These are phyloP conservation scores for Alliaria petiolata DNA, from an alignment of 345 rosid genomes.

Conservation along the genomic window DNA sequence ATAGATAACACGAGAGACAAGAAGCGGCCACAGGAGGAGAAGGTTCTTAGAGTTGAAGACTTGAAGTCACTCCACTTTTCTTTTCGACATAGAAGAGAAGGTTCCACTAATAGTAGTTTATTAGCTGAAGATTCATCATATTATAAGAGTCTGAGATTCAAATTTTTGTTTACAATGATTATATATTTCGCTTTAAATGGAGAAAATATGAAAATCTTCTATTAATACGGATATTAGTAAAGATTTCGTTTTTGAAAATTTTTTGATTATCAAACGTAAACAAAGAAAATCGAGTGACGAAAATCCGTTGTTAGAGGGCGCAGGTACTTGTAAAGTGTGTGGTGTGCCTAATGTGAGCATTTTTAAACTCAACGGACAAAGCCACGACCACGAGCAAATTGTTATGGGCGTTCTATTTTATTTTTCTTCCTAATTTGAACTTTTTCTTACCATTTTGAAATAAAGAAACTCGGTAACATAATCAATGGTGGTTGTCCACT, in stretches of 20 bases:
- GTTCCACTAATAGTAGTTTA: not conserved
- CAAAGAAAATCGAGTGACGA: not conserved
- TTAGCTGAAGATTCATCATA: not conserved
- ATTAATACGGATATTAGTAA: not conserved
- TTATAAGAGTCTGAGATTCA: no score
- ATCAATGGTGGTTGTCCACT: constrained; percentile 31
- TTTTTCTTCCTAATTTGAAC: not conserved
- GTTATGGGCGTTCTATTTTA: constrained; percentile 4
- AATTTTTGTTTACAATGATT: not conserved
- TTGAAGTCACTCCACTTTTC: not conserved
- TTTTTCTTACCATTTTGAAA: not conserved
- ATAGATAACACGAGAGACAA: not conserved
- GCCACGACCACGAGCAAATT: not conserved
- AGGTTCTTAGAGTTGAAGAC: constrained; percentile 9
- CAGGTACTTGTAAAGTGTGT: not conserved
- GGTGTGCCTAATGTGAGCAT: no score
- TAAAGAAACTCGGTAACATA: constrained; percentile 19
- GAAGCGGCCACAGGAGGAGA: constrained; percentile 10
- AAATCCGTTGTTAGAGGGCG: not conserved
- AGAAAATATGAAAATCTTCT: no score
- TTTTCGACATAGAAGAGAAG: not conserved
- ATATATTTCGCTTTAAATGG: not conserved
- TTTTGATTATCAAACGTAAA: not conserved
- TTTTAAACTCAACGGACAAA: not conserved
- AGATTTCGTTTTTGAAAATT: not conserved